Base-by-base conservation (phyloP, 2,329 filamentous ascomycete genomes). In the Aureobasidium sp. region DNA sequence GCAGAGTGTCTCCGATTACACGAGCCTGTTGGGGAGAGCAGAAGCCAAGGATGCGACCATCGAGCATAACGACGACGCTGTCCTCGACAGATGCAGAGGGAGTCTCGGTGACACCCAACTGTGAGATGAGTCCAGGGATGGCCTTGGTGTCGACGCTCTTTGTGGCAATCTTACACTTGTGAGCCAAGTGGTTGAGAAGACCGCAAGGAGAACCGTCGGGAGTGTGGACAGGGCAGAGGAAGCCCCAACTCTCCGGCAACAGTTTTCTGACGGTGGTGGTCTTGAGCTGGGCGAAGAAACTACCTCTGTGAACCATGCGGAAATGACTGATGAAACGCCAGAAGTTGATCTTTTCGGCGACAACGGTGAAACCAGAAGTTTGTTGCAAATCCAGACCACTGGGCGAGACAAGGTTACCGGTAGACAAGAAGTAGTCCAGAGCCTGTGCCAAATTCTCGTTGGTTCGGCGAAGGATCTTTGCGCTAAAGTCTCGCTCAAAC, bases 301-400 rank as follows among this genome's bases (percentile, higher is more conserved):
- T 94, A 79, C 94, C 94, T 85, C 94, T 86, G 78, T 99, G 94
- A 61, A 99, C 90, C 91, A 96, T 96, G 66, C 94, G 88, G 82
- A 99, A 99, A 74, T 99, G 94, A 74, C 90, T 94, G 77, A 99
- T 95, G 77, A 97, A 99, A 69, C 94, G 90, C 69, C 95, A 85
- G 73, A 97, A 99, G 77, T 99, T 99, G 72, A 99, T 93, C 81
- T 97, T 97, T 73, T 99, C 94, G 2, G 94, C 94, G 55, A 97
- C 92, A 54, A 99, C 91, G 0, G 90, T 95, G 74, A 95, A 99
- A 64, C 94, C 94, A 13, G 93, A 94, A 0, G 88, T 87, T 74
- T 99, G 94, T 71, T 97, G 94, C 69, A 96, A 75, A 80, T 99
- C 94, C 42, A 99, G 81, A 65, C 94, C 94, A 31, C 90, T 95